Conservation (phyloP, 305 asterid species). For the Petunia hybrid region DNA sequence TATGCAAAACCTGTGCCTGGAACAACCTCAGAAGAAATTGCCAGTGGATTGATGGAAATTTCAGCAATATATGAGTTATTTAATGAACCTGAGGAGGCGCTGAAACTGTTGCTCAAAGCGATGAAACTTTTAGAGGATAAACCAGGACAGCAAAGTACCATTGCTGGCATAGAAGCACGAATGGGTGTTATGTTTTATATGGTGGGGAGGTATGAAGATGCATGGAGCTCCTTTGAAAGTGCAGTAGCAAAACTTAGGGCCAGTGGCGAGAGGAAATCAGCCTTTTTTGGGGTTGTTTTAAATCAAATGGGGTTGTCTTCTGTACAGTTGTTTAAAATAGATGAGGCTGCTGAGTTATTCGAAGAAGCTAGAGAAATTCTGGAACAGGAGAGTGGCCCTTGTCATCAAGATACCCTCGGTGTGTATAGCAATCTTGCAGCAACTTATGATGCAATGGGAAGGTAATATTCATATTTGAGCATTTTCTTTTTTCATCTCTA, state of each 20-base stretch:
- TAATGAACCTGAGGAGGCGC: constrained; percentile 90
- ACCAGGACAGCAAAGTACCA: constrained; percentile 93
- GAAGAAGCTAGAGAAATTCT: constrained; percentile 83
- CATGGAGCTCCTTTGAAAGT: constrained; percentile 73
- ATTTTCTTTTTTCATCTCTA: neutral
- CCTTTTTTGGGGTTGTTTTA: constrained; percentile 90
- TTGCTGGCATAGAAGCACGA: constrained; percentile 94
- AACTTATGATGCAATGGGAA: constrained; percentile 96
- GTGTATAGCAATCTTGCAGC: constrained; percentile 97
- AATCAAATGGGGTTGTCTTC: constrained; percentile 97
- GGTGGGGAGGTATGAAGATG: constrained; percentile 83
- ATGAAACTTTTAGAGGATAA: constrained; percentile 84
- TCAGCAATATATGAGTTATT: constrained; percentile 87
- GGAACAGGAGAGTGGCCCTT: constrained; percentile 87
- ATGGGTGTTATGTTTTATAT: constrained; percentile 90
- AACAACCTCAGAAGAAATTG: constrained; percentile 80
- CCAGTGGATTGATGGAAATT: constrained; percentile 86
- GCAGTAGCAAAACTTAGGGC: constrained; percentile 81
- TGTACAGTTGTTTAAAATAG: constrained; percentile 85
- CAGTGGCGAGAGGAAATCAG: constrained; percentile 93
- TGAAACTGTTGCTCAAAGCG: constrained; percentile 80
- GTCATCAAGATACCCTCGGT: constrained; percentile 94
- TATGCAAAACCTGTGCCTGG: constrained; percentile 86
- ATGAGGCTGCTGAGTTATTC: constrained; percentile 55
- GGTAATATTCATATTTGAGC: constrained; percentile 53